phyloP scores from a whole-genome alignment of 306 rosid species.

The Ammopiptanthus mongolicus region DNA sequence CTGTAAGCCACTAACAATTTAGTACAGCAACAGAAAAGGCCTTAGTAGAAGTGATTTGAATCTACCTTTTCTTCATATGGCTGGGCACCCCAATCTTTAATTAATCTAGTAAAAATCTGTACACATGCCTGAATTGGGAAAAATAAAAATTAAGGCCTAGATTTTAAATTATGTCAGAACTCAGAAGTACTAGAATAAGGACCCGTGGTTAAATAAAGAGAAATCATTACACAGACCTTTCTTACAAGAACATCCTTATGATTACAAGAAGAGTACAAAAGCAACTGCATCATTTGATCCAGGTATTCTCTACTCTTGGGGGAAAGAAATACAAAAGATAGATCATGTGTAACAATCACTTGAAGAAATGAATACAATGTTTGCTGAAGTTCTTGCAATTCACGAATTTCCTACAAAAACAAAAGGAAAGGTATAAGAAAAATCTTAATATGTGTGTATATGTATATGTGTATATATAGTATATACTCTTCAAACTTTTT shows the following conservation, averaged over 20 bases:
- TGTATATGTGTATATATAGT: no score
- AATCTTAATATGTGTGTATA: no score
- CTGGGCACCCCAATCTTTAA: conserved; percentile 84
- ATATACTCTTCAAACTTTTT: no score
- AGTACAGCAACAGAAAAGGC: not conserved
- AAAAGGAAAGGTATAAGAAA: no score
- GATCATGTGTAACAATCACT: conserved; percentile 69
- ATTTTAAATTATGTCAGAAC: not conserved
- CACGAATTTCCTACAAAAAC: conserved; percentile 70
- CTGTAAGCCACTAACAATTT: conserved; percentile 37
- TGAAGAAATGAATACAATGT: conserved; percentile 84
- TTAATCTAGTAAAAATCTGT: conserved; percentile 80
- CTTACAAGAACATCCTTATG: conserved; percentile 84
- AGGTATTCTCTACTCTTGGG: conserved; percentile 69
- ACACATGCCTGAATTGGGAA: conserved; percentile 67
- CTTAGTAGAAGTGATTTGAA: not conserved
- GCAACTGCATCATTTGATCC: conserved; percentile 79
- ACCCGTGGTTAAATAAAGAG: conserved; percentile 14
- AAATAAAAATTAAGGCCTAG: not conserved
- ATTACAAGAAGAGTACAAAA: conserved; percentile 71
- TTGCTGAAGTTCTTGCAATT: conserved; percentile 91
- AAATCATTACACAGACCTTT: conserved; percentile 52
- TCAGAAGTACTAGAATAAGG: not conserved
- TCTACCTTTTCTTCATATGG: conserved; percentile 77
- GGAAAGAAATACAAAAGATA: conserved; percentile 77